These are phyloP conservation scores for Calophaca sinica DNA, from an alignment of 306 rosid species.

Conservation along the genomic window DNA sequence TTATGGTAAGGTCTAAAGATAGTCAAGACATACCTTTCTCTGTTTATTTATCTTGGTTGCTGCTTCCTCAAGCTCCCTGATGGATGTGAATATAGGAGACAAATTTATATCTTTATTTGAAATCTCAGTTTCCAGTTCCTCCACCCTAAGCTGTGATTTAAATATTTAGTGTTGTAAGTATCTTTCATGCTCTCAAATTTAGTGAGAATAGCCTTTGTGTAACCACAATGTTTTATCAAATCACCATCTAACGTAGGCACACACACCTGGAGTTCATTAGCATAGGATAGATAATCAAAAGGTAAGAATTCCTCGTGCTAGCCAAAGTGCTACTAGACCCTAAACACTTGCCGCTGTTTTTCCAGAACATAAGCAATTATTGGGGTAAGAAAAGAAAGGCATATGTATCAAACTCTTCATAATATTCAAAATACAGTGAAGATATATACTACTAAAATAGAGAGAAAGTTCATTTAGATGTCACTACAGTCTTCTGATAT, in stretches of 20 bases:
- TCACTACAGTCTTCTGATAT: constrained; percentile 4
- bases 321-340: constrained; percentile 76
- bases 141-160: constrained; percentile 50
- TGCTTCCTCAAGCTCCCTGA: constrained; percentile 65
- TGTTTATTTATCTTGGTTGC: constrained; percentile 57
- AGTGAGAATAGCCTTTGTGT: not conserved
- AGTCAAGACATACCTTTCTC: constrained; percentile 55
- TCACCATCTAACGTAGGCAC: constrained; percentile 19
- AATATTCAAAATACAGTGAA: not conserved
- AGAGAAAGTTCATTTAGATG: not conserved
- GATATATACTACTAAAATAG: no score
- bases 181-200: constrained; percentile 35
- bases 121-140: constrained; percentile 54
- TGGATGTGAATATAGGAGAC: constrained; percentile 61
- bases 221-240: constrained; percentile 7
- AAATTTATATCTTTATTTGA: constrained; percentile 55
- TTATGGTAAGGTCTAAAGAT: no score
- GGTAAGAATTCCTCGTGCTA: constrained; percentile 71
- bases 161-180: constrained; percentile 33
- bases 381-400: not conserved
- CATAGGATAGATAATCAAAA: constrained; percentile 66
- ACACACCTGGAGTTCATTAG: constrained; percentile 68
- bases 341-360: constrained; percentile 70
- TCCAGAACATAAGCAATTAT: constrained; percentile 9
- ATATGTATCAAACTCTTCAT: not conserved